Base-by-base conservation (phyloP, 139 green algal species). In the Chlorella sorokiniana region DNA sequence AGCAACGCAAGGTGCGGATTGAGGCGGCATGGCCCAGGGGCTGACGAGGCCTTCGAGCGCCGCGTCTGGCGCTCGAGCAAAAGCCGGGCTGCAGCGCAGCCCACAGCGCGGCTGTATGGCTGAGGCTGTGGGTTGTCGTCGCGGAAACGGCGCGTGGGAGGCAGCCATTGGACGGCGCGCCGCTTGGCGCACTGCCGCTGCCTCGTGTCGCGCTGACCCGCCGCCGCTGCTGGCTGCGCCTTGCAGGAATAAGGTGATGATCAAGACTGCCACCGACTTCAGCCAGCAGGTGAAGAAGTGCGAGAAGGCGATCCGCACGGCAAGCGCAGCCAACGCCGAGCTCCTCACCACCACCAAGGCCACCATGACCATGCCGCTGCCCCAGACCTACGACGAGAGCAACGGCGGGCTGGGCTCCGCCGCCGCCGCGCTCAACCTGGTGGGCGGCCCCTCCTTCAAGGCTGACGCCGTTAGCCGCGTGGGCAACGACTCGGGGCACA, bases 201-300 rank as follows among this genome's bases (percentile, higher is more conserved):
- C n/a, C n/a, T n/a, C n/a, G 54, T 33, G 54, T 89, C 89, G 29
- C 25, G 40, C 63, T 70, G 33, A 70, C 63, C 31, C 41, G 31
- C 10, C 7, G 4, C 6, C 1, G 9, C 3, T 18, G 20, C 3
- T 44, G 4, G 23, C 23, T 54, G 4, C 40, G 4, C 6, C 48
- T 16, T 33, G 63, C 63, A 82, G 76, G 44, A 82, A 82, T 33
- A 65, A 51, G 45, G 25, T 48, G 0, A 96, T 96, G 93, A 88
- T 96, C 68, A 81, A 81, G 52, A 93, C 95, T 78, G 90, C 92
- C 38, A 91, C 88, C 1, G 84, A 93, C 4, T 96, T 96, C 70
- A 77, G 70, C 70, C 10, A 44, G 44, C 70, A 77, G 44, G 70
- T 77, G 70, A 82, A 83, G 42, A 68, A 83, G 29, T 85, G 93